A percentile compares a stretch with the other conserved stretches of the same genome.
Evolutionary conservation across 129 eudicot genomes (phyloP).

Genomic region (Saposhnikovia divaricata): DNA sequence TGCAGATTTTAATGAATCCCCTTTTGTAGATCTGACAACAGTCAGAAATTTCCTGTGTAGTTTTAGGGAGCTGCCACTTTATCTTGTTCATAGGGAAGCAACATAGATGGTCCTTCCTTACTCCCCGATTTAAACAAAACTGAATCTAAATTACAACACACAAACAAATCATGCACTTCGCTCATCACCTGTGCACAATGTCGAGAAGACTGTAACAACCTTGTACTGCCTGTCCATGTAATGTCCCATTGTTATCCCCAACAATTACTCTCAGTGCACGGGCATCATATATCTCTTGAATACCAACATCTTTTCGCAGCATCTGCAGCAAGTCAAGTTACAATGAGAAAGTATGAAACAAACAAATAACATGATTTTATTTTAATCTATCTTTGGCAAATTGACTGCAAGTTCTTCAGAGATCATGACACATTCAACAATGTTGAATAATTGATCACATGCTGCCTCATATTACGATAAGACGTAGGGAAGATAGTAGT

Average conservation of each 20-base stretch:
- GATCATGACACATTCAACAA: neutral
- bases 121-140: neutral
- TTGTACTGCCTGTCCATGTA: slow-evolving; percentile 86
- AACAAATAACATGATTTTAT: slow-evolving; percentile 7
- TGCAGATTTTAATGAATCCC: neutral
- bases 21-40: neutral
- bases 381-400: neutral
- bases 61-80: neutral
- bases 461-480: neutral
- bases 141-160: neutral
- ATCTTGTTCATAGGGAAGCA: neutral
- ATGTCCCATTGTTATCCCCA: slow-evolving; percentile 88
- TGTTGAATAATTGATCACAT: neutral
- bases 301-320: slow-evolving; percentile 81
- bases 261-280: slow-evolving; percentile 89
- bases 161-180: neutral
- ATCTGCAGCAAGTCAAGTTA: slow-evolving; percentile 35
- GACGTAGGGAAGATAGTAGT: neutral
- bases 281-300: slow-evolving; percentile 78
- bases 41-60: neutral
- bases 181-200: slow-evolving; percentile 67
- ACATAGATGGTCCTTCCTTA: neutral
- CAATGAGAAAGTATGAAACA: neutral
- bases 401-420: neutral
- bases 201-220: slow-evolving; percentile 83